Evolutionary conservation across 2,329 filamentous ascomycete species (phyloP).

Genomic region (Neonectria magnoliae): DNA sequence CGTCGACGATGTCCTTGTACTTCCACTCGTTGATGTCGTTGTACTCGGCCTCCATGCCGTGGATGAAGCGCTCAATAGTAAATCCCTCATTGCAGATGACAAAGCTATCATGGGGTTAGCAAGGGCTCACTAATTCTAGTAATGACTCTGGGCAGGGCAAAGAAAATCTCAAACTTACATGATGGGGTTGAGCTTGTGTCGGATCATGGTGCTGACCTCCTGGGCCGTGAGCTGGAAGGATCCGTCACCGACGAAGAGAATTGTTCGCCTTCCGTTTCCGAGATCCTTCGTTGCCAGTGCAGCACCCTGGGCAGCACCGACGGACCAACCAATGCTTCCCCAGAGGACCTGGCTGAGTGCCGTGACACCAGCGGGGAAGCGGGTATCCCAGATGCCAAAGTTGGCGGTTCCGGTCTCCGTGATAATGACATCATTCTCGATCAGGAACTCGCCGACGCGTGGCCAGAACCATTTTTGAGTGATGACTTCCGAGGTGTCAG

Average conservation of each 20-base stretch:
- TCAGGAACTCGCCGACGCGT: conserved; percentile 76
- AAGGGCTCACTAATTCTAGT: not conserved
- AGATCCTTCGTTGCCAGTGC: conserved; percentile 78
- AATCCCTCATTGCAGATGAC: conserved; percentile 89
- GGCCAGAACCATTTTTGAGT: conserved; percentile 83
- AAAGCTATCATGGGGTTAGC: conserved; percentile 62
- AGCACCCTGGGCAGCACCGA: conserved; percentile 70
- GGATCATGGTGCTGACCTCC: conserved; percentile 85
- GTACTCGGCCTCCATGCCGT: conserved; percentile 81
- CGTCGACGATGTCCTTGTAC: conserved; percentile 72
- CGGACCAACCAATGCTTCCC: conserved; percentile 73
- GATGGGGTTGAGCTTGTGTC: conserved; percentile 77
- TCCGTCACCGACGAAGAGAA: conserved; percentile 90
- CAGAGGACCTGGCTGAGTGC: conserved; percentile 82
- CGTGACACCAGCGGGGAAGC: conserved; percentile 80
- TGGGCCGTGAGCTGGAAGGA: conserved; percentile 87
- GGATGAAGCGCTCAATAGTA: conserved; percentile 89
- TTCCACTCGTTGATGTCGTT: conserved; percentile 85
- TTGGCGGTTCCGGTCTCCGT: conserved; percentile 90
- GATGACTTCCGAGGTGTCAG: conserved; percentile 59
- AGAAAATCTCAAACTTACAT: conserved; percentile 63
- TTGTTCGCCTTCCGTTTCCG: conserved; percentile 69
- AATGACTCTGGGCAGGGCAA: not conserved
- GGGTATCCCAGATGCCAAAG: conserved; percentile 88
- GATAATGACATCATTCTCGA: conserved; percentile 78